Conservation (phyloP, 345 rosid genomes). For the Syzygium aromaticum region DNA sequence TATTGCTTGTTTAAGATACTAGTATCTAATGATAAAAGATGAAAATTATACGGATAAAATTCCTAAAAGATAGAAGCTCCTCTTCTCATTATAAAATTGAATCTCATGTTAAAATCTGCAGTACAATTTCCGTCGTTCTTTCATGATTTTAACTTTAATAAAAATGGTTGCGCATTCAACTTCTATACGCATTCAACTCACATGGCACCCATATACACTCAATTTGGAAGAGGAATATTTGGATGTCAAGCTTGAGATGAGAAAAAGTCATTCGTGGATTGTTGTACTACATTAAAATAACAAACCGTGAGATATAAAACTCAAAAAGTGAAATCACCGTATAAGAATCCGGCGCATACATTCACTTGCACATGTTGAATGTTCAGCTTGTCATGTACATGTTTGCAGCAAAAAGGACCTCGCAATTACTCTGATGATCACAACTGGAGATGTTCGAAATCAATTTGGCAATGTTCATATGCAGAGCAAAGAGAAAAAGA, state of each 20-base stretch:
- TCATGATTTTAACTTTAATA: not conserved
- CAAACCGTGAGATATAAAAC: not conserved
- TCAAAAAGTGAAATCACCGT: not conserved
- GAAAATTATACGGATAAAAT: not conserved
- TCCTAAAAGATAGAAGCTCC: not conserved
- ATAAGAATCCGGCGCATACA: not conserved
- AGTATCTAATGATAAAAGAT: not conserved
- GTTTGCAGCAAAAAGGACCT: not conserved
- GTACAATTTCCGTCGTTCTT: not conserved
- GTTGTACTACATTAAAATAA: not conserved
- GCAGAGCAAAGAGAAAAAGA: not conserved
- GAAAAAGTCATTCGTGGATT: not conserved
- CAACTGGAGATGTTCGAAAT: not conserved
- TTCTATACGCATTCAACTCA: not conserved
- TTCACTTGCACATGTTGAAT: not conserved
- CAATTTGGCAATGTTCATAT: not conserved
- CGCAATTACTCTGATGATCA: not conserved
- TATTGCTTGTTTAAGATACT: not conserved
- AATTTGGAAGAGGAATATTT: not conserved
- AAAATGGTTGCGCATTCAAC: fast-evolving
- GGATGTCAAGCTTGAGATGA: not conserved
- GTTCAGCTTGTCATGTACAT: not conserved
- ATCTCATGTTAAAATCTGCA: not conserved
- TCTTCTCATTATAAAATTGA: not conserved
- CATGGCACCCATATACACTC: not conserved